Percentiles rank a stretch among this genome's conserved stretches.
These are phyloP conservation scores for Diplodia sapinea DNA, from an alignment of 2,329 filamentous ascomycete species.

Conservation along the genomic window DNA sequence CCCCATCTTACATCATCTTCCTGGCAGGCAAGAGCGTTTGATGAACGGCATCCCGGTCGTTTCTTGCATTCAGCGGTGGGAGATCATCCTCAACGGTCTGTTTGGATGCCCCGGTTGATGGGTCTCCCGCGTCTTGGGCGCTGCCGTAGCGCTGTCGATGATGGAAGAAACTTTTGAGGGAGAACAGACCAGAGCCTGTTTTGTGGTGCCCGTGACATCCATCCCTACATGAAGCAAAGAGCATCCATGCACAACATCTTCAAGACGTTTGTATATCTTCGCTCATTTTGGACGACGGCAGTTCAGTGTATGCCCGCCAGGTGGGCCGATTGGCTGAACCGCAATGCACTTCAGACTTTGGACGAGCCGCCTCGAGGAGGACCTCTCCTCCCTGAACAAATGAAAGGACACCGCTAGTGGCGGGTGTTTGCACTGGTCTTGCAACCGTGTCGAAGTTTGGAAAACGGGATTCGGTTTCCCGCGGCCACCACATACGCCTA, in stretches of 20 bases:
- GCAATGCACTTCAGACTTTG: neutral
- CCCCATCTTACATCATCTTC: conserved; percentile 13
- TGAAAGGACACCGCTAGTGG: neutral
- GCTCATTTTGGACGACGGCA: conserved; percentile 2
- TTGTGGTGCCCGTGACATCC: neutral
- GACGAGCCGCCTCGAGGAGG: neutral
- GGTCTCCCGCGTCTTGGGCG: conserved; percentile 15
- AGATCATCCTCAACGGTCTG: conserved; percentile 10
- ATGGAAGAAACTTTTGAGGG: neutral
- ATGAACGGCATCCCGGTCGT: conserved; percentile 13
- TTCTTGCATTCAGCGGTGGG: conserved; percentile 14
- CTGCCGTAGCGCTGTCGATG: conserved; percentile 26
- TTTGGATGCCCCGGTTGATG: neutral
- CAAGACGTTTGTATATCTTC: conserved; percentile 9
- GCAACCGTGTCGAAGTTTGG: conserved; percentile 19
- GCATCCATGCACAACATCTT: conserved; percentile 14
- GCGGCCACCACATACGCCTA: neutral
- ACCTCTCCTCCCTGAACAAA: neutral
- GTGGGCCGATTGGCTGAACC: neutral
- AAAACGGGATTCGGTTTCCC: conserved; percentile 27
- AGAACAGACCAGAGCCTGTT: conserved; percentile 11
- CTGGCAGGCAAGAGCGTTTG: neutral
- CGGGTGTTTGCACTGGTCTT: conserved; percentile 14
- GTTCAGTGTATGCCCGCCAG: neutral
- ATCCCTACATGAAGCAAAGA: conserved; percentile 18